Base-by-base conservation (phyloP, 305 asterid species). In the Ruellia speciosa region DNA sequence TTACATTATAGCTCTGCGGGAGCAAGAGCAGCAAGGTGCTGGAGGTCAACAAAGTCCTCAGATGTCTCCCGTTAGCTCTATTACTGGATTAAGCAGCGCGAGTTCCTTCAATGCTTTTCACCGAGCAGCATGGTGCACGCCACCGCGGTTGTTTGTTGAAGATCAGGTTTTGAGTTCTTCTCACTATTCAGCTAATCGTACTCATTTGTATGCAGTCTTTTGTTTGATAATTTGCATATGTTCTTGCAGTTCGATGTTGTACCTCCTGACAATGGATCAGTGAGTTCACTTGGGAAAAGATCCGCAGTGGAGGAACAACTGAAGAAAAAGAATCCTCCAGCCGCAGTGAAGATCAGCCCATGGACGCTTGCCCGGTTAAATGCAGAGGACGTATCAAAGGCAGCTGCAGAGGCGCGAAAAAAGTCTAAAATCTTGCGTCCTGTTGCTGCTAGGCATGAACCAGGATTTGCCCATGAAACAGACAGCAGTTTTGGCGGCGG, bases 91-190 rank as follows among this genome's bases (percentile, higher is more conserved):
- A 61, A 93, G 99, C 72, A 88, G 97, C 55, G 82, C 95, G 49
- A 88, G 99, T 79, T 93, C 99, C 61, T 84, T 86, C 70, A 89
- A 85, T 63, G 74, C 87, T 24, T 86, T 86, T 79, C 88, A 83
- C 45, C 80, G 94, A 52, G 99, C 94, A 6, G 96, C 99, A 0
- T 88, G 96, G 95, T 93, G 99, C 73, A 93, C 99, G 0, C 97
- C 99, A 7, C 99, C 97, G 0, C 94, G 95, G 9, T 90, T 88
- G 15, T 86, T 93, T 68, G 82, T 93, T 33, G 99, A 93, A 73
- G 99, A 93, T 71, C 99, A 93, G 99, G 99, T 93, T 11, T 58
- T 9, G 13, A 17, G 10, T 19, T 37, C 54, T 31, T 51, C 9
- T 24, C 9, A 7, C 10, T n/a, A 43, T 13, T 12, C 49, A 34